Percentiles rank a stretch among this genome's conserved stretches.
These are phyloP conservation scores for Beauveria brongniartii DNA, from an alignment of 2,329 filamentous ascomycete genomes.

Conservation along the genomic window DNA sequence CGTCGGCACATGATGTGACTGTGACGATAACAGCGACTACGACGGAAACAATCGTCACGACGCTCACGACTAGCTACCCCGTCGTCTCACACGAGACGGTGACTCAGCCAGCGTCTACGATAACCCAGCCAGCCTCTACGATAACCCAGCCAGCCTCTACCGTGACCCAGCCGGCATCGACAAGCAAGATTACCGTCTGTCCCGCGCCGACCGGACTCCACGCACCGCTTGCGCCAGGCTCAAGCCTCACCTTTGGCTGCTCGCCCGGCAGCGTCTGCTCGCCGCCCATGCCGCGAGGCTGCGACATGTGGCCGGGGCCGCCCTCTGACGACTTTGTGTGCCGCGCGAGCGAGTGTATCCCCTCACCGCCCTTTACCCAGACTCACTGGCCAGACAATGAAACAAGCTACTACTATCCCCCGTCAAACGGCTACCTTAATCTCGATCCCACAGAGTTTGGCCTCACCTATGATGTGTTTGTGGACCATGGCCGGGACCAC, in stretches of 20 bases:
- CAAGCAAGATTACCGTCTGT: conserved; percentile 29
- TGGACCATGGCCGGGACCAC: conserved; percentile 14
- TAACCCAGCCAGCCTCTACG: conserved; percentile 11
- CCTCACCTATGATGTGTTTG: conserved; percentile 54
- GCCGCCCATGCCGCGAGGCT: conserved; percentile 39
- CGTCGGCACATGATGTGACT: background rate
- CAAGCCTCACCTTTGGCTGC: conserved; percentile 46
- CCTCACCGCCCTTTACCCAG: conserved; percentile 27
- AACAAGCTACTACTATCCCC: conserved; percentile 46
- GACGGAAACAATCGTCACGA: conserved; percentile 11
- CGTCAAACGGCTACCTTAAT: conserved; percentile 50
- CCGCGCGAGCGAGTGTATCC: conserved; percentile 34
- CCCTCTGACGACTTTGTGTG: conserved; percentile 41
- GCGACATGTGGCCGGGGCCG: conserved; percentile 42
- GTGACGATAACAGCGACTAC: background rate
- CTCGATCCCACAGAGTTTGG: conserved; percentile 55
- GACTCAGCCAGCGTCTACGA: conserved; percentile 14
- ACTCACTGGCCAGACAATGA: conserved; percentile 36
- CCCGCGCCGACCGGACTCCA: conserved; percentile 33
- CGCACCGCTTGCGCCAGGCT: conserved; percentile 25
- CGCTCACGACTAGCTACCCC: conserved; percentile 22
- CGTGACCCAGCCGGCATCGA: background rate
- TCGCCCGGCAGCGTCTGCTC: conserved; percentile 44
- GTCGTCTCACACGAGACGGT: conserved; percentile 25
- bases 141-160: conserved; percentile 13